Evolutionary conservation across 2,329 filamentous ascomycete species (phyloP), one percentile per base, ranked within the genome.

Genomic region (Botrytis byssoidea): DNA sequence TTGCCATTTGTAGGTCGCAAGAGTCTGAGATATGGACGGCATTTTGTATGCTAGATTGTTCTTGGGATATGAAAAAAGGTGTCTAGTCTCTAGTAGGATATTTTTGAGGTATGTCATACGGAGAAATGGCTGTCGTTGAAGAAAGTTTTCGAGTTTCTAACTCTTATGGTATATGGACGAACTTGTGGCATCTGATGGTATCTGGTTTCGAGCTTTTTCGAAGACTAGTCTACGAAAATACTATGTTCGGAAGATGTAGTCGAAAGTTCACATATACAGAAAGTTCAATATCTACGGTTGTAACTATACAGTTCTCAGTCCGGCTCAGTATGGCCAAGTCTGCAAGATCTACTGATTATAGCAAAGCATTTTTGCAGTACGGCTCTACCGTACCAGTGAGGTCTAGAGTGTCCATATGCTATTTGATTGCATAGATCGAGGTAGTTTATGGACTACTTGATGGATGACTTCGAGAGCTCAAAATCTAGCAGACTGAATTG

Each of bases 401-500:
- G 8, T 18, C 29, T 9, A 14, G 10, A 8, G 9, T n/a, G 0
- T 29, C 29, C 0, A 0, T n/a, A 48, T 35, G 7, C 29, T 25
- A 10, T 14, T 4, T 20, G n/a, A 48, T 32, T 25, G 42, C 8
- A 32, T 0, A 10, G 0, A 18, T 35, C 5, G 12, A 32, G 42
- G 3, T 1, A 8, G 1, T 18, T 7, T 57, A 14, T 18, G 3
- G 6, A 29, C 2, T n/a, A 18, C 1, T 18, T 57, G 3, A 18
- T 57, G 3, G 18, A 9, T 57, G 2, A 4, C 4, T 0, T 12
- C 6, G 3, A 18, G 16, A 9, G 51, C n/a, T 29, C 51, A 18
- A 57, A 29, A 4, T 18, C 0, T 3, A 29, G 7, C 7, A 9
- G 51, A 6, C 6, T 18, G 1, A 0, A 29, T 18, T 9, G 6